phyloP scores from a whole-genome alignment of 441 rosid species.

The Gossypium schwendimanii region DNA sequence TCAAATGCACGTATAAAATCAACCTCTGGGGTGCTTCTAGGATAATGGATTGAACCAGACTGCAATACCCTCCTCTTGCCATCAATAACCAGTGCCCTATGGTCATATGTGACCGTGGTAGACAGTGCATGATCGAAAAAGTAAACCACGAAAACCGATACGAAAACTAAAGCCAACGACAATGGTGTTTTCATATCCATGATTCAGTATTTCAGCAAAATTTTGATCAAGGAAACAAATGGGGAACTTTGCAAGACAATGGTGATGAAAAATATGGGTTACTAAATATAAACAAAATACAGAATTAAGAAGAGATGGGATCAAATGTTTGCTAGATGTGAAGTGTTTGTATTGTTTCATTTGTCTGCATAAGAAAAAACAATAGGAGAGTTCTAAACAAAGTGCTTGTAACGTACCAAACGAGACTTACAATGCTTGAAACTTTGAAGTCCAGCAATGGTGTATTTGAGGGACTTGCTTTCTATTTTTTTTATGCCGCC shows the following conservation, averaged over 20 bases:
- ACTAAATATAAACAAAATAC: not conserved
- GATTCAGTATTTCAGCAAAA: not conserved
- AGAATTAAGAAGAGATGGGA: not conserved
- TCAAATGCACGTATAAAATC: slow-evolving; percentile 3
- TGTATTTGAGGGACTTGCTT: not conserved
- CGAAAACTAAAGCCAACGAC: slow-evolving; percentile 19
- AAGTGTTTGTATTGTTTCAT: not conserved
- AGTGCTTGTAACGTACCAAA: not conserved
- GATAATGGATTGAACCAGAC: slow-evolving; percentile 62
- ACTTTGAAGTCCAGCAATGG: not conserved
- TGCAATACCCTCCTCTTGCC: slow-evolving; percentile 59
- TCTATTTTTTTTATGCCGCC: not conserved
- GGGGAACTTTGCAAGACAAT: not conserved
- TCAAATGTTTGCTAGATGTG: not conserved
- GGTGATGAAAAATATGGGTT: not conserved
- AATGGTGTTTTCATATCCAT: slow-evolving; percentile 21
- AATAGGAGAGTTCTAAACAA: not conserved
- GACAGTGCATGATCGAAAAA: slow-evolving; percentile 21
- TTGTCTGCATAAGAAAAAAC: slow-evolving; percentile 5
- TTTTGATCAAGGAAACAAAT: not conserved
- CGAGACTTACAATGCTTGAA: slow-evolving; percentile 12
- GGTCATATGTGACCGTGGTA: slow-evolving; percentile 46
- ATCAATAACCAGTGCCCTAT: slow-evolving; percentile 48
- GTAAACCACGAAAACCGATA: slow-evolving; percentile 23
- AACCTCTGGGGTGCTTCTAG: slow-evolving; percentile 53